phyloP scores from a whole-genome alignment of 2,329 filamentous ascomycete species.

The Aspergillus nomiae region DNA sequence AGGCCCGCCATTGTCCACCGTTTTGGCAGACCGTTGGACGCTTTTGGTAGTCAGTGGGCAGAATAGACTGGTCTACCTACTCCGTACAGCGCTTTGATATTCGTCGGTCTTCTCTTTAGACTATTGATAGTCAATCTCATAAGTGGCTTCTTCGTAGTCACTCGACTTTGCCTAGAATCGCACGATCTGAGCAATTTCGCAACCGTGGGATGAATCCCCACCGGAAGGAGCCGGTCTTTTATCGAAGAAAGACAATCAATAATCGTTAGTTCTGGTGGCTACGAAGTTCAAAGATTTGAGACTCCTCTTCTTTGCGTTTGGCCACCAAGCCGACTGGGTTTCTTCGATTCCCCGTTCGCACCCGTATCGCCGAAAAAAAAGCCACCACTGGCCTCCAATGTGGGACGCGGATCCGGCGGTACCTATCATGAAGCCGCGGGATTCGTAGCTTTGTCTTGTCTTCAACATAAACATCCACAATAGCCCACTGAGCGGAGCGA shows the following conservation, averaged over 20 bases:
- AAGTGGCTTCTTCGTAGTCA: background rate
- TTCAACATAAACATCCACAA: slow-evolving; percentile 16
- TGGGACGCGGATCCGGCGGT: slow-evolving; percentile 37
- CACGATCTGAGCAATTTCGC: background rate
- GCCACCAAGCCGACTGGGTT: slow-evolving; percentile 11
- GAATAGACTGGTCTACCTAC: background rate
- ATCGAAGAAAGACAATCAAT: slow-evolving; percentile 1
- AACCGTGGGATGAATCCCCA: background rate
- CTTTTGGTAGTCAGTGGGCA: slow-evolving; percentile 2
- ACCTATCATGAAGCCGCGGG: slow-evolving; percentile 29
- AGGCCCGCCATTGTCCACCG: slow-evolving; percentile 1
- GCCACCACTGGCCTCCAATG: slow-evolving; percentile 25
- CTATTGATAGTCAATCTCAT: background rate
- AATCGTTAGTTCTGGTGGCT: background rate
- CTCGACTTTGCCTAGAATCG: background rate
- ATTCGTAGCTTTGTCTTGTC: slow-evolving; percentile 23
- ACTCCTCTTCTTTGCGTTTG: slow-evolving; percentile 7
- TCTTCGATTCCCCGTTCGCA: slow-evolving; percentile 20
- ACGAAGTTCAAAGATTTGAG: slow-evolving; percentile 2
- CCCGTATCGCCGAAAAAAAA: slow-evolving; percentile 28
- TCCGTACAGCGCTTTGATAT: background rate
- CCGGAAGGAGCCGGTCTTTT: slow-evolving; percentile 5
- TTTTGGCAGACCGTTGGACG: slow-evolving; percentile 8
- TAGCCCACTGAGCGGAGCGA: slow-evolving; percentile 13
- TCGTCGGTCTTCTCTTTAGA: background rate